Conservation (phyloP, 2,329 filamentous ascomycete genomes). For the Dichotomopilus funicola region DNA sequence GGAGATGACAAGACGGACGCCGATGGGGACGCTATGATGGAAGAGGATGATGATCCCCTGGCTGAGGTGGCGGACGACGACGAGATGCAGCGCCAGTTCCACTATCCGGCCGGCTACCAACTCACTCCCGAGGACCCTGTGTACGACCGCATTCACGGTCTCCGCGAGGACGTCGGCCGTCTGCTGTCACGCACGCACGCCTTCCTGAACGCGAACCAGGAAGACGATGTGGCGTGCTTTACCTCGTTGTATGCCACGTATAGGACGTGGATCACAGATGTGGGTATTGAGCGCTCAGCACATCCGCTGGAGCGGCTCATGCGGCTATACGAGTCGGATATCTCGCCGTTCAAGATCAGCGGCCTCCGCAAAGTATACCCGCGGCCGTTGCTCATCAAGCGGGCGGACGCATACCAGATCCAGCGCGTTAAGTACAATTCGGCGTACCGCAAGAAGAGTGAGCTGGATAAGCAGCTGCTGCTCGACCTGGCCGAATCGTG, state of each 20-base stretch:
- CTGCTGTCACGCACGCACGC: constrained; percentile 76
- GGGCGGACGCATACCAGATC: constrained; percentile 90
- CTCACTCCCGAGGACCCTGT: constrained; percentile 55
- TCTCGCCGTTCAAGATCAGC: constrained; percentile 88
- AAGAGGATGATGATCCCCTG: constrained; percentile 48
- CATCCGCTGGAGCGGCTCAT: constrained; percentile 85
- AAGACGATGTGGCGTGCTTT: constrained; percentile 95
- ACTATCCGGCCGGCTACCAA: constrained; percentile 82
- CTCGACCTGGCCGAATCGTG: constrained; percentile 85
- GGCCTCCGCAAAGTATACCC: constrained; percentile 90
- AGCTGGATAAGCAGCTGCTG: constrained; percentile 79
- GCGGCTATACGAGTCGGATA: constrained; percentile 77
- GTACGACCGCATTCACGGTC: constrained; percentile 70
- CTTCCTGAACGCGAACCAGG: constrained; percentile 76
- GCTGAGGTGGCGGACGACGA: constrained; percentile 69
- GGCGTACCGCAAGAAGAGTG: constrained; percentile 76
- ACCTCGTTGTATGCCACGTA: constrained; percentile 89
- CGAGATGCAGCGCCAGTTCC: constrained; percentile 77
- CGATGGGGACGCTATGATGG: constrained; percentile 38
- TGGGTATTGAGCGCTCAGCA: constrained; percentile 91
- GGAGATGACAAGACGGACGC: constrained; percentile 48
- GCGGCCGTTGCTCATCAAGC: constrained; percentile 80
- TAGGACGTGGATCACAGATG: constrained; percentile 93
- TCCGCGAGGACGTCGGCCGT: constrained; percentile 73
- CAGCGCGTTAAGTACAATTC: constrained; percentile 93